These are phyloP conservation scores for Spathaspora gorwiae DNA, from an alignment of 805 yeast genomes.

Conservation along the genomic window DNA sequence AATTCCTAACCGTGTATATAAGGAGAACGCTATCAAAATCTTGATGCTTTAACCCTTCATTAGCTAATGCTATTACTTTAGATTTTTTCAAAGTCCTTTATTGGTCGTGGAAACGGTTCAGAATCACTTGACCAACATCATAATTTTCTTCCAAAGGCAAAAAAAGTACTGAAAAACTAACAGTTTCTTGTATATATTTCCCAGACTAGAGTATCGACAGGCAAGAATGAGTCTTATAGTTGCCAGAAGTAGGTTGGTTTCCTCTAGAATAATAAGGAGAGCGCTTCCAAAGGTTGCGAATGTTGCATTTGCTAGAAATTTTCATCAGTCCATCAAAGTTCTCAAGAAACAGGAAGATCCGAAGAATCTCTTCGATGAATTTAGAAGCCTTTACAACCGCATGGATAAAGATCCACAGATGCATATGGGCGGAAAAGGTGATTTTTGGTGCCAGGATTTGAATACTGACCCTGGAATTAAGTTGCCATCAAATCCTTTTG, in stretches of 20 bases:
- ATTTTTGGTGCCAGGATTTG: background rate
- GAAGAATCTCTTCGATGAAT: background rate
- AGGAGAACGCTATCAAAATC: no score
- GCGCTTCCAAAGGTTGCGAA: background rate
- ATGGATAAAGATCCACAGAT: background rate
- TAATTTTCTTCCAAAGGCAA: background rate
- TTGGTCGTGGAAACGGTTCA: no score
- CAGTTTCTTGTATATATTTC: no score
- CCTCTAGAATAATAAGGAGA: background rate
- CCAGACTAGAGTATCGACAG: no score
- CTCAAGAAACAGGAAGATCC: background rate
- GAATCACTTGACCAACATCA: no score
- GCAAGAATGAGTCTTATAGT: background rate
- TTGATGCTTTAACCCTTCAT: no score
- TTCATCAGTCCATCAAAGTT: background rate
- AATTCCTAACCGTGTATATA: no score
- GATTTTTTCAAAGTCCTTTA: no score
- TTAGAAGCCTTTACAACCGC: background rate
- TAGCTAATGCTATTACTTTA: no score
- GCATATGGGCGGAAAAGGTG: no score
- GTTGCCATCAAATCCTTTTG: constrained; percentile 5
- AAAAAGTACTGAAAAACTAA: background rate
- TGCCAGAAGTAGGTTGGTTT: background rate
- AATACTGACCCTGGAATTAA: background rate
- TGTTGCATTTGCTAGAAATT: background rate